phyloP scores from a whole-genome alignment of 1,284 basidiomycete genomes.

The Marasmius tenuissimus region DNA sequence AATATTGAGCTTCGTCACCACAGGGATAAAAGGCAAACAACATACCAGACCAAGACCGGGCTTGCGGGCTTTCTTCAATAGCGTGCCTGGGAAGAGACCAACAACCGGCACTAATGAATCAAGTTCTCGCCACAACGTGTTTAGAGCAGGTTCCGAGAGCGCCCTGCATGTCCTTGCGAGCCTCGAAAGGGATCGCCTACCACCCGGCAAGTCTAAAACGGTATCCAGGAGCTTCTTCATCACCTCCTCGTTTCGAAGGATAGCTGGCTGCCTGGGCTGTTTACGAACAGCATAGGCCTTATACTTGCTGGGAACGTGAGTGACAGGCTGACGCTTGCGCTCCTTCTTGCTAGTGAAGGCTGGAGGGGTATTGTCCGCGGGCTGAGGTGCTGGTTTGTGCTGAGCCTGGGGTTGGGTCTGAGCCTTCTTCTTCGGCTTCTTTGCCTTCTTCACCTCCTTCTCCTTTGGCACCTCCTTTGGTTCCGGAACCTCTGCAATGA shows the following conservation, averaged over 20 bases:
- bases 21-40: conserved; percentile 19
- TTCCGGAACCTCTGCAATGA: background rate
- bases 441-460: background rate
- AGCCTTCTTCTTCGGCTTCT: background rate
- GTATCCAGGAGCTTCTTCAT: conserved; percentile 64
- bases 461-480: background rate
- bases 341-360: background rate
- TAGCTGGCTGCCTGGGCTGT: conserved; percentile 48
- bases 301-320: background rate
- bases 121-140: conserved; percentile 72
- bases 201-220: conserved; percentile 65
- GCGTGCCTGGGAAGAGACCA: conserved; percentile 62
- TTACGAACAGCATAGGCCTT: conserved; percentile 40
- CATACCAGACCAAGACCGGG: conserved; percentile 75
- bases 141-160: conserved; percentile 68
- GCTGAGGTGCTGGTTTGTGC: background rate
- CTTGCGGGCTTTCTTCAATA: conserved; percentile 66
- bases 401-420: background rate
- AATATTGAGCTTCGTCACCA: background rate
- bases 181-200: conserved; percentile 62
- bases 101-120: conserved; percentile 73
- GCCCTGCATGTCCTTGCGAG: conserved; percentile 72
- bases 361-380: background rate
- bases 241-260: conserved; percentile 65
- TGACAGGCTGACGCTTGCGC: background rate